Percentiles rank a stretch among this genome's conserved stretches.
These are phyloP conservation scores for Carex littledalei DNA, from an alignment of 176 grass and related monocot species.

Conservation along the genomic window DNA sequence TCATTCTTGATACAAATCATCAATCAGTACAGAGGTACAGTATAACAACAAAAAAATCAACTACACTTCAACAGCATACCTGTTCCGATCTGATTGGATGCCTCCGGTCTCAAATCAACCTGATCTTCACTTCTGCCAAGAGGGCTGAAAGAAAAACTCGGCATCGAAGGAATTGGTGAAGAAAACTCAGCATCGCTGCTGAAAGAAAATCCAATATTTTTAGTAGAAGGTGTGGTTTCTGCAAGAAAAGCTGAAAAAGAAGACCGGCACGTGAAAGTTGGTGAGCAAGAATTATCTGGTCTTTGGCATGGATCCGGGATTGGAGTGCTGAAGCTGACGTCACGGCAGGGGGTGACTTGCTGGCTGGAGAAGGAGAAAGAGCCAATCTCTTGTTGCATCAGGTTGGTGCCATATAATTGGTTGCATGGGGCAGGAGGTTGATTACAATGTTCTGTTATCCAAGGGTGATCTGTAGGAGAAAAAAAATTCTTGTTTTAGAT, in stretches of 20 bases:
- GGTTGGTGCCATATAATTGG: constrained; percentile 23
- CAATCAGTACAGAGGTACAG: background rate
- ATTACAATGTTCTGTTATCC: constrained; percentile 56
- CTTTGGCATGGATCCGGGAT: constrained; percentile 25
- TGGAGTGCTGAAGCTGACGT: constrained; percentile 62
- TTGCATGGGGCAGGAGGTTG: constrained; percentile 38
- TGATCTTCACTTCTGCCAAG: background rate
- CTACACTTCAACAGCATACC: background rate
- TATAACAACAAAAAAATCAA: too few species aligned
- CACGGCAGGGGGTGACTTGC: constrained; percentile 38
- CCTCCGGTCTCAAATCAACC: background rate
- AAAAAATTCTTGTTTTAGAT: background rate
- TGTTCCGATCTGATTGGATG: background rate
- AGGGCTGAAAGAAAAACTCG: constrained; percentile 63
- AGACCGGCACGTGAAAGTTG: constrained; percentile 48
- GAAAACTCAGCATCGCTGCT: constrained; percentile 15
- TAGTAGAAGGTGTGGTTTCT: constrained; percentile 15
- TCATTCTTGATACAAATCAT: background rate
- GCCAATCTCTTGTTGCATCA: constrained; percentile 26
- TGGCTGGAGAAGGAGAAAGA: constrained; percentile 57
- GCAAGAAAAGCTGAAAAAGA: constrained; percentile 43
- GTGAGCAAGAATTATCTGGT: constrained; percentile 36
- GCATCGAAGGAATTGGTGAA: constrained; percentile 33
- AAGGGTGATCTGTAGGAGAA: constrained; percentile 54
- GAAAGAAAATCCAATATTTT: constrained; percentile 48